These are phyloP conservation scores for Luffa acutangula DNA, from an alignment of 306 rosid species.

Conservation along the genomic window DNA sequence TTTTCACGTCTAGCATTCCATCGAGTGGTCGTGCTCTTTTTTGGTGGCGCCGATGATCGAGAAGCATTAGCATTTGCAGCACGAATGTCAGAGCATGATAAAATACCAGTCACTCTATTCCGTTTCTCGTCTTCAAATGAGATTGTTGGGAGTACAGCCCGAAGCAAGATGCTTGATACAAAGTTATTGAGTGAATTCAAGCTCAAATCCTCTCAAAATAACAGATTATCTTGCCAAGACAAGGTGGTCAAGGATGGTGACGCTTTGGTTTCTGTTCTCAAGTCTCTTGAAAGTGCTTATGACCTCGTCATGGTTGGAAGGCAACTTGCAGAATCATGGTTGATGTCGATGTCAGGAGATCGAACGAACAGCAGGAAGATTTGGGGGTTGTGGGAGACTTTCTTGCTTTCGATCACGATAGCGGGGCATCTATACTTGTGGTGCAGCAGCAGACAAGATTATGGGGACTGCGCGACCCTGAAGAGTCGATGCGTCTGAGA, in stretches of 20 bases:
- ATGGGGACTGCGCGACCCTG: slow-evolving; percentile 59
- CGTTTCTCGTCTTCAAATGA: slow-evolving; percentile 29
- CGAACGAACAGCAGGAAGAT: slow-evolving; percentile 27
- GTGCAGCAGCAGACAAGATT: slow-evolving; percentile 48
- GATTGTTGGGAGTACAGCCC: slow-evolving; percentile 34
- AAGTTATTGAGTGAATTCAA: slow-evolving; percentile 38
- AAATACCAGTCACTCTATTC: slow-evolving; percentile 32
- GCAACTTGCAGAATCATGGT: slow-evolving; percentile 36
- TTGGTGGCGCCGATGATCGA: slow-evolving; percentile 66
- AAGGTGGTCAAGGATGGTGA: slow-evolving; percentile 14
- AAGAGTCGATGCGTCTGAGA: slow-evolving; percentile 32
- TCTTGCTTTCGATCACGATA: slow-evolving; percentile 31
- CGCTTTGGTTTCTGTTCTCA: slow-evolving; percentile 26
- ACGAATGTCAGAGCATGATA: slow-evolving; percentile 26
- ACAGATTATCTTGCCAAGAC: slow-evolving; percentile 35
- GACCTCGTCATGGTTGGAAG: slow-evolving; percentile 59
- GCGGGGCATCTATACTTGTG: slow-evolving; percentile 39
- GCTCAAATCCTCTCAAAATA: slow-evolving; percentile 37
- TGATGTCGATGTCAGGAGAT: slow-evolving; percentile 35
- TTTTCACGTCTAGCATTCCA: slow-evolving; percentile 6
- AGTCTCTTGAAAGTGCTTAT: slow-evolving; percentile 23
- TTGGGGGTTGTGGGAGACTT: slow-evolving; percentile 49
- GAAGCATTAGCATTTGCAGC: slow-evolving; percentile 49
- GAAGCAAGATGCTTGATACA: slow-evolving; percentile 45
- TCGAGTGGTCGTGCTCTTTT: slow-evolving; percentile 43